phyloP scores from a whole-genome alignment of 1,284 basidiomycete species.

The Inonotus obliquus region DNA sequence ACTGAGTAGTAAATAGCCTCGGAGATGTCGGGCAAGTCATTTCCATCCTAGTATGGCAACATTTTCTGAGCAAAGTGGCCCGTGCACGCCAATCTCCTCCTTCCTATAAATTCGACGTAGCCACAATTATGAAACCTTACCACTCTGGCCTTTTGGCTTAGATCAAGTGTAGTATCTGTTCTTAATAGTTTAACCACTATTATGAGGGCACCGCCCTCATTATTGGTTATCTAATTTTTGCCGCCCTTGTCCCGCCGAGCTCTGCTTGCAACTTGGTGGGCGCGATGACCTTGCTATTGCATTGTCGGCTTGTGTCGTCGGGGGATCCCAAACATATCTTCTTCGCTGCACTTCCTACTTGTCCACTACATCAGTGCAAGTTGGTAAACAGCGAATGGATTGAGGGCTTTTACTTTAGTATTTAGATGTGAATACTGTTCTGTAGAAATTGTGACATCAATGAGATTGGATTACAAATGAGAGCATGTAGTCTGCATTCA shows the following conservation, averaged over 20 bases:
- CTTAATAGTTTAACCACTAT: conserved; percentile 81
- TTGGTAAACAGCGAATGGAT: conserved; percentile 15
- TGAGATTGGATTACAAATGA: too few species aligned
- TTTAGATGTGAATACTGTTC: too few species aligned
- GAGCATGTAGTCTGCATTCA: too few species aligned
- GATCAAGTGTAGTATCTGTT: conserved; percentile 96
- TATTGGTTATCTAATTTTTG: conserved; percentile 34
- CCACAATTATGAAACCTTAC: conserved; percentile 41
- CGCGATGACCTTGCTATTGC: conserved; percentile 21
- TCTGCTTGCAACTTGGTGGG: conserved; percentile 19
- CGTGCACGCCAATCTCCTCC: not conserved
- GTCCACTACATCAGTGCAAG: conserved; percentile 9
- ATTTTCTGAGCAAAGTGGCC: too few species aligned
- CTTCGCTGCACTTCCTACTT: conserved; percentile 17
- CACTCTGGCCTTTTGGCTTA: conserved; percentile 95
- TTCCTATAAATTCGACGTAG: not conserved
- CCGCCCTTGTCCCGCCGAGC: conserved; percentile 17
- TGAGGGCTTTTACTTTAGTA: too few species aligned
- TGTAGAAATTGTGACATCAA: too few species aligned
- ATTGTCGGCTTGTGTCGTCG: conserved; percentile 20
- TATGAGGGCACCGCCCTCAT: conserved; percentile 43
- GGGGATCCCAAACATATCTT: conserved; percentile 8
- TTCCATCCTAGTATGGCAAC: too few species aligned
- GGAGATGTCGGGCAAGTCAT: too few species aligned
- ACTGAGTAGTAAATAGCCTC: too few species aligned